A percentile compares a stretch with the other conserved stretches of the same genome.
Conservation (phyloP, 805 yeast species). For the Hagleromyces aurorensis region DNA sequence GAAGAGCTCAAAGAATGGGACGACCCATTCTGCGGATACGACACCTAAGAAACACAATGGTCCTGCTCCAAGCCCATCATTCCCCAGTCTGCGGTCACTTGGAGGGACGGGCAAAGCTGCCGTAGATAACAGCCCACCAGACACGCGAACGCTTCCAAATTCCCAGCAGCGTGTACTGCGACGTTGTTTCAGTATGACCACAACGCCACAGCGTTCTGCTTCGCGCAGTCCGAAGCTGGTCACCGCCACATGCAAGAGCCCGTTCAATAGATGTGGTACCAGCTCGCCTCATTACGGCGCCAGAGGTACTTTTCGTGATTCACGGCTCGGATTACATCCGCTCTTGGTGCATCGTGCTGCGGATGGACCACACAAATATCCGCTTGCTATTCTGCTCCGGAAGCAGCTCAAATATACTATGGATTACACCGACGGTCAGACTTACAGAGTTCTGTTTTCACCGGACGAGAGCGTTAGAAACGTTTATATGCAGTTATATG, state of each 20-base stretch:
- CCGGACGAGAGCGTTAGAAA: slow-evolving; percentile 25
- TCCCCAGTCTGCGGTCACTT: slow-evolving; percentile 5
- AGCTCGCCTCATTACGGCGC: slow-evolving; percentile 5
- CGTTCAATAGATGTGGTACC: slow-evolving; percentile 6
- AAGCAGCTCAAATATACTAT: slow-evolving; percentile 10
- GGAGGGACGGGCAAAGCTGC: slow-evolving; percentile 1
- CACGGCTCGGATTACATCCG: slow-evolving; percentile 1
- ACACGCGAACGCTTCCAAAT: not conserved
- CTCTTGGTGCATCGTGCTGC: slow-evolving; percentile 1
- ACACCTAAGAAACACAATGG: slow-evolving; percentile 1
- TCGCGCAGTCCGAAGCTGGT: slow-evolving; percentile 7
- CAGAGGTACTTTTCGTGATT: not conserved
- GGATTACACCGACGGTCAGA: slow-evolving; percentile 8
- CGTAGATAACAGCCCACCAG: slow-evolving; percentile 1
- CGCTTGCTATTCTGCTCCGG: slow-evolving; percentile 3
- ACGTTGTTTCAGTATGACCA: slow-evolving; percentile 6
- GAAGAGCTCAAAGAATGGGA: not conserved
- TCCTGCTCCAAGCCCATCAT: slow-evolving; percentile 1
- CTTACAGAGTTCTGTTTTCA: slow-evolving; percentile 14
- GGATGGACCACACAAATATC: slow-evolving; percentile 1
- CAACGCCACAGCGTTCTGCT: slow-evolving; percentile 9
- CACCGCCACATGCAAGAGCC: slow-evolving; percentile 2
- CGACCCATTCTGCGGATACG: slow-evolving; percentile 1
- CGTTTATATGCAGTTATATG: slow-evolving; percentile 22
- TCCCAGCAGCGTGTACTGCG: not conserved